Evolutionary conservation across 108 stramenopile species (phyloP).

Genomic region (Skeletonema marinoi): DNA sequence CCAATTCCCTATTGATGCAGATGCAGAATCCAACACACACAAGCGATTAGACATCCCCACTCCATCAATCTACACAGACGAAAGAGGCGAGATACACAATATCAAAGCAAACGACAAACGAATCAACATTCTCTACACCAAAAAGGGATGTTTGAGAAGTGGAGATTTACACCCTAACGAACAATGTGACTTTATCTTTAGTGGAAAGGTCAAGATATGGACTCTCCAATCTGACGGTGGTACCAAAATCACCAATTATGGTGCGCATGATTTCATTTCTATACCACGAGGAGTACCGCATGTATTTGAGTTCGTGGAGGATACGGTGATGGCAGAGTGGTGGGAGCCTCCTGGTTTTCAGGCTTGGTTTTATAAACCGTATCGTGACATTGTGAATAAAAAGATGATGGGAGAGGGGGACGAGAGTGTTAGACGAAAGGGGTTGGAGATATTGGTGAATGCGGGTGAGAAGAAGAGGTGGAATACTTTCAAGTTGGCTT

Average conservation of each 20-base stretch:
- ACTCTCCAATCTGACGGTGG: slow-evolving; percentile 38
- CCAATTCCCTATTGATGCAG: neutral
- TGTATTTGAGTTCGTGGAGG: slow-evolving; percentile 62
- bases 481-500: neutral
- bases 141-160: slow-evolving; percentile 49
- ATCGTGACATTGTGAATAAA: slow-evolving; percentile 55
- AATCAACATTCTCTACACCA: slow-evolving; percentile 58
- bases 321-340: slow-evolving; percentile 57
- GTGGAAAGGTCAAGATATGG: slow-evolving; percentile 67
- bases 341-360: slow-evolving; percentile 50
- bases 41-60: slow-evolving; percentile 25
- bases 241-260: slow-evolving; percentile 26
- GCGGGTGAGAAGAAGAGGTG: neutral
- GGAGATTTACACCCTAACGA: slow-evolving; percentile 58
- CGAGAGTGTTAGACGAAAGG: neutral
- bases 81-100: slow-evolving; percentile 62
- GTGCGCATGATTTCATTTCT: slow-evolving; percentile 24
- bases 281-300: slow-evolving; percentile 56
- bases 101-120: slow-evolving; percentile 43
- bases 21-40: slow-evolving; percentile 2
- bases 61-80: slow-evolving; percentile 43
- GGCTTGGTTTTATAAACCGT: slow-evolving; percentile 60
- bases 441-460: slow-evolving; percentile 4
- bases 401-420: neutral
- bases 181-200: slow-evolving; percentile 52